Conservation (phyloP, 805 yeast species). For the Brettanomyces bruxellensis region DNA sequence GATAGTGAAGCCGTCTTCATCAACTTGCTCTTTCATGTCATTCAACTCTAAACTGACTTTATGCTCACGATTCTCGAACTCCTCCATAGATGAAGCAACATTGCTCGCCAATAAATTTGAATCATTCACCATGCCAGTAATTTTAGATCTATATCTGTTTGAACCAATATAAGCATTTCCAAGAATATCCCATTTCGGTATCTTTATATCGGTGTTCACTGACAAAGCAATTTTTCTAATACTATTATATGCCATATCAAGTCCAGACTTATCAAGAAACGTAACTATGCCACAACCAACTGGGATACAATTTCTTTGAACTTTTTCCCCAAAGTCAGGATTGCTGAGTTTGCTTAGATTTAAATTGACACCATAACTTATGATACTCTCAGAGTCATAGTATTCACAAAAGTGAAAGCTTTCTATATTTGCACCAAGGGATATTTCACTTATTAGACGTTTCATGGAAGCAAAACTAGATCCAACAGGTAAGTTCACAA, state of each 20-base stretch:
- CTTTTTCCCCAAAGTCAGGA: slow-evolving; percentile 30
- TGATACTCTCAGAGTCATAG: slow-evolving; percentile 15
- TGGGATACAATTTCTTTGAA: slow-evolving; percentile 42
- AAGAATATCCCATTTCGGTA: slow-evolving; percentile 31
- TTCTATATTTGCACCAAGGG: slow-evolving; percentile 60
- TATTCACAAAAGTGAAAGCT: slow-evolving; percentile 24
- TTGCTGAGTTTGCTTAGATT: slow-evolving; percentile 53
- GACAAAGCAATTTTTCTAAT: slow-evolving; percentile 40
- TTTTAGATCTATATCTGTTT: slow-evolving; percentile 32
- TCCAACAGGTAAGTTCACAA: slow-evolving; percentile 66
- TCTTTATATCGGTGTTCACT: slow-evolving; percentile 11
- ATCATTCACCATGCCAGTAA: slow-evolving; percentile 20
- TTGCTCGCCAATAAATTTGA: slow-evolving; percentile 41
- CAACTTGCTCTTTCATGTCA: slow-evolving; percentile 55
- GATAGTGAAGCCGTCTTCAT: slow-evolving; percentile 88
- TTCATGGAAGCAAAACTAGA: slow-evolving; percentile 45
- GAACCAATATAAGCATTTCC: slow-evolving; percentile 24
- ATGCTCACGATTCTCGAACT: slow-evolving; percentile 64
- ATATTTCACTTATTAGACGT: slow-evolving; percentile 46
- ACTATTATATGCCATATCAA: slow-evolving; percentile 54
- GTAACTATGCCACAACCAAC: slow-evolving; percentile 66
- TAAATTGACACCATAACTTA: slow-evolving; percentile 33
- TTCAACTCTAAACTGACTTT: slow-evolving; percentile 47
- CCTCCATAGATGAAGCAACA: slow-evolving; percentile 53
- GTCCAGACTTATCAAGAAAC: slow-evolving; percentile 63